Evolutionary conservation across 2,329 filamentous ascomycete species (phyloP), one percentile per base, ranked within the genome.

Genomic region (Pseudopithomyces maydicus): DNA sequence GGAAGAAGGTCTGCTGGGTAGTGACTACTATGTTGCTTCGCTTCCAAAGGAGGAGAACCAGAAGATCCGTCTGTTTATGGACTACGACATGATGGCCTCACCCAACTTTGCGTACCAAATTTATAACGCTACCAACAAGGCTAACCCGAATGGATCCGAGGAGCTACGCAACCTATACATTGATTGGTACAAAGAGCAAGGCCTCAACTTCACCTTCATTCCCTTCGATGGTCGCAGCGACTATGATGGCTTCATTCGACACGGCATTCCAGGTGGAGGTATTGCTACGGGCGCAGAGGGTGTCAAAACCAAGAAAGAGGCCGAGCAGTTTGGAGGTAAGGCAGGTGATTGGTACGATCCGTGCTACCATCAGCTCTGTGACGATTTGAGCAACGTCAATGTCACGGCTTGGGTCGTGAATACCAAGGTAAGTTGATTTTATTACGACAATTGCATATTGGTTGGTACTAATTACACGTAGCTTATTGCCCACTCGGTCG

Each of bases 51-150:
- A 66, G 15, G 76, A 78, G 57, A 75, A 76, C 55, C 56, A 66
- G 55, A 77, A 77, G 64, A 76, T 79, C 44, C 71, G 74, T 26
- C 68, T 77, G 15, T 78, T 78, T 64, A 77, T 79, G 69, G 76
- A 79, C 61, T 79, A 78, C 64, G 77, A 79, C 57, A 79, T 79
- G 77, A 75, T 78, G 68, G 75, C 67, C 14, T 68, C 62, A 23
- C 75, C 75, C 14, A 77, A 78, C 61, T 77, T 74, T 49, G 70
- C 74, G 2, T 75, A 75, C 58, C 74, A 74, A 39, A 73, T 78
- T 55, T 78, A 78, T 64, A 76, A 78, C 55, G 70, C 74, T 2
- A 77, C 72, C 6, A 77, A 77, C 52, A 66, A 69, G 1, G 43
- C 65, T 19, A 76, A 76, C 48, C 75, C 75, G 1, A 61, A 60